phyloP scores from a whole-genome alignment of 305 asterid species.

The Solanum hybrid region DNA sequence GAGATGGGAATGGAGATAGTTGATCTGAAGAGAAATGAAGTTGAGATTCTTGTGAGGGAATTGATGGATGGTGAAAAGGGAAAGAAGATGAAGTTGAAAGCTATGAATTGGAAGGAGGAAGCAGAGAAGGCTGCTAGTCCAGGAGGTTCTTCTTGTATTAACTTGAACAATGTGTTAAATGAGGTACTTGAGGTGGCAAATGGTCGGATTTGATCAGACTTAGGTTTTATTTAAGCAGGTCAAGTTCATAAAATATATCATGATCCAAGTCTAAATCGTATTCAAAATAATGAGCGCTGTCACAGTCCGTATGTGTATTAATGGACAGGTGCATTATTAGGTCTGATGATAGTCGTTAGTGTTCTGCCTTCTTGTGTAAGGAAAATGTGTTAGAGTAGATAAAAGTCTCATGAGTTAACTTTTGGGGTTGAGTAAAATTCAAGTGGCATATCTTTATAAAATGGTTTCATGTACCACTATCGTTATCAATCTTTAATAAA shows the following conservation, averaged over 20 bases:
- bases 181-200: background rate
- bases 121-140: background rate
- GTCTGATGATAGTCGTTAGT: background rate
- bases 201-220: background rate
- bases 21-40: background rate
- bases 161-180: constrained; percentile 18
- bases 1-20: constrained; percentile 8
- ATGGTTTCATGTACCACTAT: background rate
- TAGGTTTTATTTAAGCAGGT: background rate
- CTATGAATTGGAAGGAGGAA: constrained; percentile 1
- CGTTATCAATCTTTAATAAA: background rate
- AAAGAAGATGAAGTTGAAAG: background rate
- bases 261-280: background rate
- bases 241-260: background rate
- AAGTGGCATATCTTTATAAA: too few species aligned
- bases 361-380: background rate
- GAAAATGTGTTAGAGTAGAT: too few species aligned
- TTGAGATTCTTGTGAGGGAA: constrained; percentile 8
- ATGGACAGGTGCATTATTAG: background rate
- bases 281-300: background rate
- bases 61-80: constrained; percentile 4
- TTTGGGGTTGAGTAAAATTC: too few species aligned
- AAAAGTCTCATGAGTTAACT: too few species aligned
- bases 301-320: background rate
- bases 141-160: constrained; percentile 24